Evolutionary conservation across 495 filamentous ascomycete genomes (phyloP).

Genomic region (Niebla homalea): DNA sequence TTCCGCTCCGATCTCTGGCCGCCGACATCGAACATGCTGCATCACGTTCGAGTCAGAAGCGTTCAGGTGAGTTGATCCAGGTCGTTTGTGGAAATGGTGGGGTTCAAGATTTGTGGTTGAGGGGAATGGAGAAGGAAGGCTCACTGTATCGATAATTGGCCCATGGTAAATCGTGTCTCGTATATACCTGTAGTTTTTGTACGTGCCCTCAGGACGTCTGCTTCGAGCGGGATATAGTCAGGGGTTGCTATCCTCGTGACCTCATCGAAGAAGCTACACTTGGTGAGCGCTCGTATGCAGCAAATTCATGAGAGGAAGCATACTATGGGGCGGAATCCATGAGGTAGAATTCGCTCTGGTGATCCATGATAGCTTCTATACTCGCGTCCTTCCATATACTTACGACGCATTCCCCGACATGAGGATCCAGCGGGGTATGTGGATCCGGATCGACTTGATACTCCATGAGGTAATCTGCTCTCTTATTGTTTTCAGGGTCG

Average conservation of each 20-base stretch:
- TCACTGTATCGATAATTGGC: constrained; percentile 96
- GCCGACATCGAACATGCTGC: constrained; percentile 97
- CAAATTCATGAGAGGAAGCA: constrained; percentile 20
- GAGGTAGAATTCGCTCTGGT: constrained; percentile 93
- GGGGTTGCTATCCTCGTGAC: constrained; percentile 69
- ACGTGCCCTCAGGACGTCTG: constrained; percentile 85
- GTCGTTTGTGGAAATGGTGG: too few relatives aligned
- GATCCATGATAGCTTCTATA: constrained; percentile 74
- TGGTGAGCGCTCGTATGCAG: constrained; percentile 12
- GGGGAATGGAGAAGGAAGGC: constrained; percentile 19
- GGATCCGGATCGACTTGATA: constrained; percentile 87
- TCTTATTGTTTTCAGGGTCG: constrained; percentile 54
- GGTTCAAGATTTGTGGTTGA: too few relatives aligned
- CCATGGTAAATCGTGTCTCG: constrained; percentile 96
- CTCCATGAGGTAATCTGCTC: constrained; percentile 66
- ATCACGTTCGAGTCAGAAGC: constrained; percentile 3
- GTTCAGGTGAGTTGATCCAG: neutral
- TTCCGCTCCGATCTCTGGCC: constrained; percentile 94
- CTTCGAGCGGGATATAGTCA: constrained; percentile 81
- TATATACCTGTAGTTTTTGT: constrained; percentile 99
- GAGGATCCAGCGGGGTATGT: constrained; percentile 60
- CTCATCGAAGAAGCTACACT: constrained; percentile 81
- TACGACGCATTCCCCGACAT: constrained; percentile 69
- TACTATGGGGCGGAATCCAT: constrained; percentile 99
- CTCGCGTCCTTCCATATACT: constrained; percentile 83